Evolutionary conservation across 306 rosid species (phyloP).

Genomic region (Coriaria nepalensis): DNA sequence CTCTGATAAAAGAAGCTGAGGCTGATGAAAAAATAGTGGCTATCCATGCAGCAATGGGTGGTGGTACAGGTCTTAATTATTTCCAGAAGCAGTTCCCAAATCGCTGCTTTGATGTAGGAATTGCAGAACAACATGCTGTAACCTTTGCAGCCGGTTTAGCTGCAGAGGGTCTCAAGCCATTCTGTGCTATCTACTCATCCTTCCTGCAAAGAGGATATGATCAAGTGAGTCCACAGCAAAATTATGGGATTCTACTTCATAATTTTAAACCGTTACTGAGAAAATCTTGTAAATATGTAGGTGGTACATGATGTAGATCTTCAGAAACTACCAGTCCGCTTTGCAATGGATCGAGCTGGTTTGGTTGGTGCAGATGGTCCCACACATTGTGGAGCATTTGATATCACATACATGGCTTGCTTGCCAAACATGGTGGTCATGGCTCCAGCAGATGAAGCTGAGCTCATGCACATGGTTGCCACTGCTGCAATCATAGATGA

Average conservation of each 20-base stretch:
- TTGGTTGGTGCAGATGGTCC: constrained; percentile 97
- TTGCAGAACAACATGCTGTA: constrained; percentile 90
- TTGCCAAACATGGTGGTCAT: constrained; percentile 95
- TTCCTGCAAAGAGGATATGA: constrained; percentile 92
- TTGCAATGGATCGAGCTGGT: constrained; percentile 88
- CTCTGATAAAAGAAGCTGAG: constrained; percentile 85
- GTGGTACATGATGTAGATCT: constrained; percentile 89
- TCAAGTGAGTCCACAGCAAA: constrained; percentile 38
- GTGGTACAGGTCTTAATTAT: constrained; percentile 83
- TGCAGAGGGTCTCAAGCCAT: constrained; percentile 88
- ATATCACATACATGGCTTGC: constrained; percentile 84
- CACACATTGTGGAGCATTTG: constrained; percentile 94
- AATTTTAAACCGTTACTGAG: neutral
- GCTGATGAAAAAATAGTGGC: constrained; percentile 59
- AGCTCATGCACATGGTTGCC: constrained; percentile 90
- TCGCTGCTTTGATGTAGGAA: constrained; percentile 86
- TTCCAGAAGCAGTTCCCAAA: constrained; percentile 78
- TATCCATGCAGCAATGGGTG: constrained; percentile 96
- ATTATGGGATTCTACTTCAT: neutral
- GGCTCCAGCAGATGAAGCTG: constrained; percentile 97
- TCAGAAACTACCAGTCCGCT: constrained; percentile 80
- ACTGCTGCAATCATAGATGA: constrained; percentile 81
- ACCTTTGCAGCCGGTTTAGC: constrained; percentile 97
- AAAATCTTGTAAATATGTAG: constrained; percentile 20
- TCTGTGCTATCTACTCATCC: constrained; percentile 77